Base-by-base conservation (phyloP, 441 rosid species). In the Omphalea diandra region DNA sequence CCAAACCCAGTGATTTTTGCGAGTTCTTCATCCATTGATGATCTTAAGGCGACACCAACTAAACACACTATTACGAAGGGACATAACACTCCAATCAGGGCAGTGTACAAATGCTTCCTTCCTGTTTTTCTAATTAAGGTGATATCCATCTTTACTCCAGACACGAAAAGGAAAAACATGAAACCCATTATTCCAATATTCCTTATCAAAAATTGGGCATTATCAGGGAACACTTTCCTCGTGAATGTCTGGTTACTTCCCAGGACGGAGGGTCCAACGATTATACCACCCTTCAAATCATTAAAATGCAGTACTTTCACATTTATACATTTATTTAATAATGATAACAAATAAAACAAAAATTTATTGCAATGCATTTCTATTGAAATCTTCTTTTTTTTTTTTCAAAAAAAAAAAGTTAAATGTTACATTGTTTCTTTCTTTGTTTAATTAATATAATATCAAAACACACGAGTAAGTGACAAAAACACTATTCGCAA, bases 231-330 rank as follows among this genome's bases (percentile, higher is more conserved):
- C 27, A 85, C 73, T 2, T 61, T 9, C 0, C 36, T 17, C 11
- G 65, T 55, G 64, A 87, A 85, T 4, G 44, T 68, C 72, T 65
- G 29, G 79, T 52, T 86, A 26, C 69, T 70, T 22, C 89, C 93
- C 1, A 92, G 71, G 59, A 90, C 26, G 0, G 97, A 88, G 1
- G 97, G 97, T 81, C 97, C 97, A 22, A 92, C 50, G 55, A 87
- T 47, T 59, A 90, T 72, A 5, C 93, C 97, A 50, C 91, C 91
- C 98, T 92, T 67, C 36, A 83, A 73, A 29, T 2, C 9, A 18
- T 18, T 0, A 24, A 7, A 50, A 49, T 11, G 4, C 0, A 11
- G 46, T 5, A n/a, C n/a, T n/a, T n/a, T n/a, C n/a, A n/a, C n/a
- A n/a, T n/a, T n/a, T n/a, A n/a, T 18, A n/a, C n/a, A 20, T 17